Evolutionary conservation across 129 eudicot genomes (phyloP).

Genomic region (Logfia minima): DNA sequence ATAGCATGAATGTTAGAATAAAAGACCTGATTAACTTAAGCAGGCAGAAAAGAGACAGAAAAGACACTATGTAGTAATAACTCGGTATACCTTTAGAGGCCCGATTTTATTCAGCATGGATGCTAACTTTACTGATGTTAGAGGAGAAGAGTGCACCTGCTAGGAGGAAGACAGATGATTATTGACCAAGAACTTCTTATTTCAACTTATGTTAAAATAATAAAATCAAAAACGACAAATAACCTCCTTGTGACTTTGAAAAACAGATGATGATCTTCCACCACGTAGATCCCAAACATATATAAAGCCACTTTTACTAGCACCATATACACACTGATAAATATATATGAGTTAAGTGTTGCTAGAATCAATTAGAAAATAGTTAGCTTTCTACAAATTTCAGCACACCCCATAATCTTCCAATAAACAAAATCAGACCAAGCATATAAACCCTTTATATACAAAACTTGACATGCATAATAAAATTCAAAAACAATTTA

Average conservation of each 20-base stretch:
- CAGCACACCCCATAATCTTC: not conserved
- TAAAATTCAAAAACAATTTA: slow-evolving; percentile 20
- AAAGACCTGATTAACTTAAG: not conserved
- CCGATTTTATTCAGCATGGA: slow-evolving; percentile 68
- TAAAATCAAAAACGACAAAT: not conserved
- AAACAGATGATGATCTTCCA: slow-evolving; percentile 75
- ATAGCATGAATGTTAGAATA: not conserved
- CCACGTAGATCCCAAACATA: slow-evolving; percentile 96
- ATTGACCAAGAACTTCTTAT: slow-evolving; percentile 10
- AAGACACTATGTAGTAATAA: not conserved
- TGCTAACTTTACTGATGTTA: slow-evolving; percentile 61
- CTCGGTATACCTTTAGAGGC: slow-evolving; percentile 63
- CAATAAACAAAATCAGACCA: slow-evolving; percentile 10
- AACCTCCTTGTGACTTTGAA: slow-evolving; percentile 83
- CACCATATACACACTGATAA: slow-evolving; percentile 73
- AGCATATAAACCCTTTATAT: slow-evolving; percentile 12
- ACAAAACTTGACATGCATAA: not conserved
- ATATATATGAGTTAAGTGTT: slow-evolving; percentile 13
- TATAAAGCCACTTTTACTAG: slow-evolving; percentile 74
- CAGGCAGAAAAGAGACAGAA: slow-evolving; percentile 1
- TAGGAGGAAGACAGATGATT: slow-evolving; percentile 17
- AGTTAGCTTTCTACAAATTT: not conserved
- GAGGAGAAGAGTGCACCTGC: slow-evolving; percentile 62
- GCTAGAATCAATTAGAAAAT: not conserved
- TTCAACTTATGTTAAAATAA: not conserved